phyloP scores from a whole-genome alignment of 768 basidiomycete genomes.

The Phaffia tasmanica region DNA sequence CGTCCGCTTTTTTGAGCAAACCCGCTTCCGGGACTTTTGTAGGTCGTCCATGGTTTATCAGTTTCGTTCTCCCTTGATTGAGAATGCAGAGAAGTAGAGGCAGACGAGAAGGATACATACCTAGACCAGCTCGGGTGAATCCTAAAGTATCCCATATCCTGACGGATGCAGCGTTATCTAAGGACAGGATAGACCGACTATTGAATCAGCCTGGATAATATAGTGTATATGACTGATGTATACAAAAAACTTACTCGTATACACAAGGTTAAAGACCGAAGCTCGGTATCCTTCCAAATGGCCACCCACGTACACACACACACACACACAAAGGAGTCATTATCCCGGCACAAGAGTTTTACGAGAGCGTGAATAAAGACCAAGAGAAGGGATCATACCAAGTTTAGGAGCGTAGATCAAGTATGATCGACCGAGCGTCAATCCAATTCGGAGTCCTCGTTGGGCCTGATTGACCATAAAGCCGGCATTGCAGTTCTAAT shows the following conservation, averaged over 20 bases:
- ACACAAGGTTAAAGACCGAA: slow-evolving; percentile 77
- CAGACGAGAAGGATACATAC: slow-evolving; percentile 41
- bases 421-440: slow-evolving; percentile 62
- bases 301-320: background rate
- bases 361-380: background rate
- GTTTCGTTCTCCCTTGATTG: too few species aligned
- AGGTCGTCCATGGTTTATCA: too few species aligned
- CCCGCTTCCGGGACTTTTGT: slow-evolving; percentile 45
- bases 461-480: slow-evolving; percentile 62
- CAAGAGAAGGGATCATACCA: slow-evolving; percentile 44
- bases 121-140: slow-evolving; percentile 66
- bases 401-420: slow-evolving; percentile 67
- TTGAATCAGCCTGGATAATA: background rate
- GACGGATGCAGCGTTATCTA: slow-evolving; percentile 53
- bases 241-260: slow-evolving; percentile 43
- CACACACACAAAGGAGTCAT: background rate
- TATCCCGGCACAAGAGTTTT: too few species aligned
- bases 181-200: background rate
- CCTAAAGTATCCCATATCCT: slow-evolving; percentile 69
- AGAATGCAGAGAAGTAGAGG: too few species aligned
- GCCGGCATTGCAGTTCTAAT: slow-evolving; percentile 75
- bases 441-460: slow-evolving; percentile 58
- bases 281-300: slow-evolving; percentile 36
- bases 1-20: slow-evolving; percentile 53
- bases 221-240: background rate